Evolutionary conservation across 73 alveolate genomes (phyloP).

Genomic region (Uronychia setigera): DNA sequence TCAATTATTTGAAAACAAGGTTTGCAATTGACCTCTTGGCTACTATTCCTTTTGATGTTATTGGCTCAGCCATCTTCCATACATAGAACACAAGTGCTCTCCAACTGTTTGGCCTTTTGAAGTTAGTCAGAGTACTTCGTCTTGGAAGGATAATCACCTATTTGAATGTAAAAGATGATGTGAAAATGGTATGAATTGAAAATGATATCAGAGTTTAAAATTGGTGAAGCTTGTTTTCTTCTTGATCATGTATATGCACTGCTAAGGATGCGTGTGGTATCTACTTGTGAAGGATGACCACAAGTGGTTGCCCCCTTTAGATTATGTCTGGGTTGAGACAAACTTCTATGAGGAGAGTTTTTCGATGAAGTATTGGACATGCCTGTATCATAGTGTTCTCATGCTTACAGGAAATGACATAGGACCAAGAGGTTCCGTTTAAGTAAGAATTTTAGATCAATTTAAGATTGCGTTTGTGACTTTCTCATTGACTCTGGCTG

Average conservation of each 20-base stretch:
- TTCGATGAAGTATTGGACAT: constrained; percentile 17
- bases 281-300: constrained; percentile 22
- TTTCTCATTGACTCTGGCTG: constrained; percentile 44
- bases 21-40: constrained; percentile 77
- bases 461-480: constrained; percentile 5
- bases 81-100: background rate
- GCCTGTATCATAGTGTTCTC: constrained; percentile 57
- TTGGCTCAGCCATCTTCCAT: constrained; percentile 12
- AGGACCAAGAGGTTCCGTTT: constrained; percentile 39
- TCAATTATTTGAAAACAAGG: constrained; percentile 72
- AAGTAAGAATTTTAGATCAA: constrained; percentile 5
- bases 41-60: constrained; percentile 75
- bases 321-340: background rate
- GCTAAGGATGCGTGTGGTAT: constrained; percentile 58
- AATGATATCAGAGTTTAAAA: constrained; percentile 4
- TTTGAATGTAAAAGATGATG: constrained; percentile 50
- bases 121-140: constrained; percentile 44
- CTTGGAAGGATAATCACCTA: constrained; percentile 40
- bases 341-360: constrained; percentile 24
- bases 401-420: constrained; percentile 66
- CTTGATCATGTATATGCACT: constrained; percentile 37
- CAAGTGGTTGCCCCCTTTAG: constrained; percentile 58
- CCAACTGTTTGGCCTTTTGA: constrained; percentile 45
- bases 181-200: constrained; percentile 26
- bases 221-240: constrained; percentile 23